phyloP scores from a whole-genome alignment of 768 basidiomycete species.

The Agaricus bisporus region DNA sequence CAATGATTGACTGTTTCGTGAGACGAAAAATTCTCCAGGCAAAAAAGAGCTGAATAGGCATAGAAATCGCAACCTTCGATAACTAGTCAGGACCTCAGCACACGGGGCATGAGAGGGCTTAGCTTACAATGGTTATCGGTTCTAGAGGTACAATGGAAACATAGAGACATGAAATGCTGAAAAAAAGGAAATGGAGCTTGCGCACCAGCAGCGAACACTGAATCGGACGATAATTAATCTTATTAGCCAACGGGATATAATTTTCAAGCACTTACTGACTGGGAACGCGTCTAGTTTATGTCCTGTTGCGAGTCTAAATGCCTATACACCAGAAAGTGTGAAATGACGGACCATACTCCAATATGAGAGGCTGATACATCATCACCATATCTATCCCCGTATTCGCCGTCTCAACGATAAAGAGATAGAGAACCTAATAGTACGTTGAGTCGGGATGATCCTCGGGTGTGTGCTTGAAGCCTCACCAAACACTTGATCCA shows the following conservation, averaged over 20 bases:
- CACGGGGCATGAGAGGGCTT: background rate
- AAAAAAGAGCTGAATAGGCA: slow-evolving; percentile 42
- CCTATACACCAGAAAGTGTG: background rate
- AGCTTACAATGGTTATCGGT: slow-evolving; percentile 25
- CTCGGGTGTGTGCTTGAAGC: background rate
- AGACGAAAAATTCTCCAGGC: slow-evolving; percentile 37
- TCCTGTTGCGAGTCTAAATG: slow-evolving; percentile 16
- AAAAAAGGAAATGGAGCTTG: background rate
- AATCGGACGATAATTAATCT: background rate
- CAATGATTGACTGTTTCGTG: slow-evolving; percentile 30
- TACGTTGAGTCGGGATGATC: background rate
- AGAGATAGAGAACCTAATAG: slow-evolving; percentile 33
- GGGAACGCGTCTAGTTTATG: slow-evolving; percentile 25
- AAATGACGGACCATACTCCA: slow-evolving; percentile 24
- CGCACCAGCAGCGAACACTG: slow-evolving; percentile 27
- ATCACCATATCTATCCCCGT: slow-evolving; percentile 38
- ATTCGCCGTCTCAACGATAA: slow-evolving; percentile 36
- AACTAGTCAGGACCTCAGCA: background rate
- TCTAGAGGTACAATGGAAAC: slow-evolving; percentile 14
- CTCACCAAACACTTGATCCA: slow-evolving; percentile 37
- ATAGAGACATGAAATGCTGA: background rate
- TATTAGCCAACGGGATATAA: background rate
- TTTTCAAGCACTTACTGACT: slow-evolving; percentile 19
- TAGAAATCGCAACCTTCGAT: slow-evolving; percentile 33
- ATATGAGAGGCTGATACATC: slow-evolving; percentile 41